Evolutionary conservation across 1,284 basidiomycete species (phyloP), one percentile per base, ranked within the genome.

Genomic region (Leccinum variabile): DNA sequence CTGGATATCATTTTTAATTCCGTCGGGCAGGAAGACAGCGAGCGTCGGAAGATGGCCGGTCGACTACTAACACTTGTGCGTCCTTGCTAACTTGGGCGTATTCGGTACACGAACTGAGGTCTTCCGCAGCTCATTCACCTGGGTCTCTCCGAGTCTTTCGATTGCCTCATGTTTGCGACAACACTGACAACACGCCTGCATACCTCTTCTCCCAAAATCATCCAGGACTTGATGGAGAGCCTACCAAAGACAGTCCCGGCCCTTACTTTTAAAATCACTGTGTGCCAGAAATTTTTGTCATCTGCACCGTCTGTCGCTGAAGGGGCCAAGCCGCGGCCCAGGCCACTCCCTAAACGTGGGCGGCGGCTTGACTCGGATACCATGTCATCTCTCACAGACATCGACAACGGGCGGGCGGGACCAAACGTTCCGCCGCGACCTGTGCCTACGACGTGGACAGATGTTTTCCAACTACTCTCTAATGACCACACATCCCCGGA

Each of bases 1-100:
- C 73, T 91, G 18, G 82, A 86, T 61, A 78, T 90, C 16, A 75
- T 82, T 30, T 82, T 86, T 61, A 78, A 79, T 64, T 82, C 83
- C 56, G 68, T 88, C 37, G 66, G 80, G 55, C 82, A 88, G 62
- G 64, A 72, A 33, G 76, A 81, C 28, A 64, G 72, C 28, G 71
- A 77, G 52, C 78, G 76, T 39, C 80, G 75, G 64, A 67, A 67
- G 13, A 75, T 84, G 65, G 87, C 87, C 32, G 68, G 71, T 46
- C 82, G 83, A 33, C 71, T 90, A 41, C 72, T 89, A 65, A 73
- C 77, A 49, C 70, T 86, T 72, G 87, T 87, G 64, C 62, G 79
- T 73, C 50, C 52, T 54, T 16, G 25, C 54, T 54, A 54, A 59
- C 54, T 54, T 10, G 16, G 53, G 44, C 52, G 16, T n/a, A 9